phyloP scores from a whole-genome alignment of 805 yeast species.

The Yamadazyma philogaea region DNA sequence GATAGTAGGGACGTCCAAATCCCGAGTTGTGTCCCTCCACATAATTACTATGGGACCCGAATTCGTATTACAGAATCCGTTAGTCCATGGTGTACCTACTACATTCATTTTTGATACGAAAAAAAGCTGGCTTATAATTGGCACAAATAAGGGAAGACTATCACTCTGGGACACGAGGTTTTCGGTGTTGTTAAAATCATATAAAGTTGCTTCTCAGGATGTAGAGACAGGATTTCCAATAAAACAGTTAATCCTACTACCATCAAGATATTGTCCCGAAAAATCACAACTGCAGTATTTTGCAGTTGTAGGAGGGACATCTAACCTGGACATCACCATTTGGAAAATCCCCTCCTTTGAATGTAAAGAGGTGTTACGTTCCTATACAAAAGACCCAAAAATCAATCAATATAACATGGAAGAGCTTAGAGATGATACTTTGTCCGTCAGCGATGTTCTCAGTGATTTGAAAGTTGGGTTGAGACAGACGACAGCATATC shows the following conservation, averaged over 20 bases:
- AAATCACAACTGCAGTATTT: constrained; percentile 9
- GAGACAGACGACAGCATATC: constrained; percentile 9
- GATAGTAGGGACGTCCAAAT: constrained; percentile 50
- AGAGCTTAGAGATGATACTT: constrained; percentile 19
- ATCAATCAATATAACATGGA: constrained; percentile 22
- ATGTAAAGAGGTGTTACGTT: constrained; percentile 42
- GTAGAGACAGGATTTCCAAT: constrained; percentile 14
- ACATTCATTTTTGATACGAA: constrained; percentile 55
- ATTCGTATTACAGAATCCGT: constrained; percentile 48
- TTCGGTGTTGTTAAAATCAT: constrained; percentile 53
- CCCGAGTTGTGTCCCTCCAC: constrained; percentile 54
- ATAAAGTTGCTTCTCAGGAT: constrained; percentile 48
- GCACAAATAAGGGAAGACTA: constrained; percentile 71
- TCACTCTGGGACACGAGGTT: constrained; percentile 83
- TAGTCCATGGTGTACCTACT: constrained; percentile 63
- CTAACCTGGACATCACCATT: constrained; percentile 55
- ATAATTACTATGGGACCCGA: constrained; percentile 51
- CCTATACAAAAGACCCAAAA: constrained; percentile 1
- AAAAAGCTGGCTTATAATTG: constrained; percentile 64
- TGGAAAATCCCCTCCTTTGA: constrained; percentile 72
- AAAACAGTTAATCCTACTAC: constrained; percentile 11
- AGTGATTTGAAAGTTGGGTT: constrained; percentile 10
- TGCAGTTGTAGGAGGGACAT: constrained; percentile 42
- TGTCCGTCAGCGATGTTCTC: constrained; percentile 7
- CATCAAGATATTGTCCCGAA: constrained; percentile 5